Evolutionary conservation across 129 eudicot genomes (phyloP).

Genomic region (Escallonia herrerae): DNA sequence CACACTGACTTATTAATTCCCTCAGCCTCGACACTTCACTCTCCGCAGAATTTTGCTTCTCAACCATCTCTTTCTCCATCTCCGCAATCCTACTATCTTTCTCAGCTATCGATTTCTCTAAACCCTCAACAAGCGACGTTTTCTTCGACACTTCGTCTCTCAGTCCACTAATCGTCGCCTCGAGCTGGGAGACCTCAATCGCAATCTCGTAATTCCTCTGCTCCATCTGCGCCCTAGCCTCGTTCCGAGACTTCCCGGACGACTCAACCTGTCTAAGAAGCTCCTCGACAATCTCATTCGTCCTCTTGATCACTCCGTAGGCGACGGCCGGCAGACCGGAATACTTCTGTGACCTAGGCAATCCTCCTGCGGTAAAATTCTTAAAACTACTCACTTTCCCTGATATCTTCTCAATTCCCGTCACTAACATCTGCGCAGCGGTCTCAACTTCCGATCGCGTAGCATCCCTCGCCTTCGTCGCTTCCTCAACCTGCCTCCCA

Average conservation of each 20-base stretch:
- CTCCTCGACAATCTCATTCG: constrained; percentile 94
- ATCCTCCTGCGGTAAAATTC: constrained; percentile 64
- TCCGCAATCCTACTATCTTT: constrained; percentile 41
- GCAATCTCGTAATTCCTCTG: constrained; percentile 92
- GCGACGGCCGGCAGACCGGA: constrained; percentile 86
- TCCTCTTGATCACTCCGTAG: constrained; percentile 82
- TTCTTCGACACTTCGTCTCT: constrained; percentile 59
- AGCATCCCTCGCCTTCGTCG: constrained; percentile 49
- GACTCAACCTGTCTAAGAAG: constrained; percentile 58
- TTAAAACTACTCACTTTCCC: constrained; percentile 65
- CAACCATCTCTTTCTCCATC: constrained; percentile 51
- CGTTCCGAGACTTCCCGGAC: constrained; percentile 52
- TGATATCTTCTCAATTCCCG: constrained; percentile 89
- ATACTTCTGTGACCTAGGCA: constrained; percentile 87
- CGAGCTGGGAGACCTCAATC: constrained; percentile 88
- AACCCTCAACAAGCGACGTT: constrained; percentile 35
- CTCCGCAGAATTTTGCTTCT: constrained; percentile 38
- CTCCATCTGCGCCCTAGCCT: constrained; percentile 76
- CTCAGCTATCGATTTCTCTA: constrained; percentile 42
- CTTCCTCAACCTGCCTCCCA: constrained; percentile 53
- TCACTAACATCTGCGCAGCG: constrained; percentile 75
- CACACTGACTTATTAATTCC: constrained; percentile 35
- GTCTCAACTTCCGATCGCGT: constrained; percentile 58
- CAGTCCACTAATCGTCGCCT: constrained; percentile 57
- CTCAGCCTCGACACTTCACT: constrained; percentile 28